Conservation (phyloP, 148 eudicot genomes). For the Silene latifolia region DNA sequence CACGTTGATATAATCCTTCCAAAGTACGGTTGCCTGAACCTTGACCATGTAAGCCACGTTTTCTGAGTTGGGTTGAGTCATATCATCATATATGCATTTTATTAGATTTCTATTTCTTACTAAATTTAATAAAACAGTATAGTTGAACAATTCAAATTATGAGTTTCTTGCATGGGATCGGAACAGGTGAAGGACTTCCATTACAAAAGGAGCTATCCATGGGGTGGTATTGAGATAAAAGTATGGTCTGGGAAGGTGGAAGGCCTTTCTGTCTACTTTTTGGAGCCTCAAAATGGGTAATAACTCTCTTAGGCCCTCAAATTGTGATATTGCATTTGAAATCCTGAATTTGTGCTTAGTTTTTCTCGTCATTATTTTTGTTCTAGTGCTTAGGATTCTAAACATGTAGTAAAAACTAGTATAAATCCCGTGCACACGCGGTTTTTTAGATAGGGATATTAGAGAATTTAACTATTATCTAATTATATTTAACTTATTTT, state of each 20-base stretch:
- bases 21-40: constrained; percentile 84
- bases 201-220: constrained; percentile 67
- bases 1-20: constrained; percentile 82
- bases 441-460: too few species aligned
- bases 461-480: too few species aligned
- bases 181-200: constrained; percentile 76
- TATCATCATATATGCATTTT: not conserved
- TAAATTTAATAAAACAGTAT: not conserved
- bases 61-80: constrained; percentile 6
- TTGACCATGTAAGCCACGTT: constrained; percentile 63
- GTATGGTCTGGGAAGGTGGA: constrained; percentile 98
- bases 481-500: too few species aligned
- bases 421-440: too few species aligned
- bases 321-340: not conserved
- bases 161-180: constrained; percentile 14
- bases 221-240: constrained; percentile 90
- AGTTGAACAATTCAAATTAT: not conserved
- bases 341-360: not conserved
- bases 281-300: constrained; percentile 98
- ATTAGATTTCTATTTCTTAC: not conserved
- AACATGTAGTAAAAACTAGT: too few species aligned
- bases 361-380: not conserved
- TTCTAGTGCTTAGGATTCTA: too few species aligned
- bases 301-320: not conserved
- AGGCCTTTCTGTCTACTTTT: constrained; percentile 86